Conservation (phyloP, 345 rosid species). For the Crucihimalaya himalaica region DNA sequence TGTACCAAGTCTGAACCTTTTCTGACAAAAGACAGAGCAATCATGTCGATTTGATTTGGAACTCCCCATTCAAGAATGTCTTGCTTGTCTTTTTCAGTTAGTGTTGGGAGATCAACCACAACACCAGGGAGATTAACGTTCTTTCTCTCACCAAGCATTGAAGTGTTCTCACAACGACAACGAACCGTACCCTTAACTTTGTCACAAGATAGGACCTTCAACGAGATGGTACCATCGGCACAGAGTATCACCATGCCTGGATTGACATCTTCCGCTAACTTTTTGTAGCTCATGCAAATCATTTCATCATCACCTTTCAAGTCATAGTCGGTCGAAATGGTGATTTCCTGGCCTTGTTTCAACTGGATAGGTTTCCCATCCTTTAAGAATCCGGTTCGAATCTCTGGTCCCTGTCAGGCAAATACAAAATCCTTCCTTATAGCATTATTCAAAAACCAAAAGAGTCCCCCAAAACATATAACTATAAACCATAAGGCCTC, state of each 20-base stretch:
- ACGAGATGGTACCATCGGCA: slow-evolving; percentile 91
- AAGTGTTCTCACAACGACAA: slow-evolving; percentile 73
- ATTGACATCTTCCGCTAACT: slow-evolving; percentile 74
- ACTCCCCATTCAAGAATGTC: slow-evolving; percentile 77
- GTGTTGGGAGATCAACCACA: slow-evolving; percentile 80
- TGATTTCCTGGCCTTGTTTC: slow-evolving; percentile 80
- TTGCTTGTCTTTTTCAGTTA: slow-evolving; percentile 75
- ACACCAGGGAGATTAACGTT: slow-evolving; percentile 85
- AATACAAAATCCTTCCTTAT: neutral
- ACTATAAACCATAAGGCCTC: neutral
- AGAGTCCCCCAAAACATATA: neutral
- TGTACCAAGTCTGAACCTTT: slow-evolving; percentile 63
- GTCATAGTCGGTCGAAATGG: slow-evolving; percentile 73
- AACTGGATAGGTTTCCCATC: slow-evolving; percentile 69
- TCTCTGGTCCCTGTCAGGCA: slow-evolving; percentile 67
- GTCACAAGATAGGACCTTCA: slow-evolving; percentile 78
- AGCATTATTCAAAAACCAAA: neutral
- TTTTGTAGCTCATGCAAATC: slow-evolving; percentile 94
- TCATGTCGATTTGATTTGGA: slow-evolving; percentile 72
- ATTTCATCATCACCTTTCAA: slow-evolving; percentile 71
- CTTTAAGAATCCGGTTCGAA: slow-evolving; percentile 69
- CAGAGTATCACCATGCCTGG: slow-evolving; percentile 92
- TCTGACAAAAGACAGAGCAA: slow-evolving; percentile 79
- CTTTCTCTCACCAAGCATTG: slow-evolving; percentile 74
- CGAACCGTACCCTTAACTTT: slow-evolving; percentile 57